phyloP scores from a whole-genome alignment of 2,329 filamentous ascomycete genomes.

The Magnaporthales sp. region DNA sequence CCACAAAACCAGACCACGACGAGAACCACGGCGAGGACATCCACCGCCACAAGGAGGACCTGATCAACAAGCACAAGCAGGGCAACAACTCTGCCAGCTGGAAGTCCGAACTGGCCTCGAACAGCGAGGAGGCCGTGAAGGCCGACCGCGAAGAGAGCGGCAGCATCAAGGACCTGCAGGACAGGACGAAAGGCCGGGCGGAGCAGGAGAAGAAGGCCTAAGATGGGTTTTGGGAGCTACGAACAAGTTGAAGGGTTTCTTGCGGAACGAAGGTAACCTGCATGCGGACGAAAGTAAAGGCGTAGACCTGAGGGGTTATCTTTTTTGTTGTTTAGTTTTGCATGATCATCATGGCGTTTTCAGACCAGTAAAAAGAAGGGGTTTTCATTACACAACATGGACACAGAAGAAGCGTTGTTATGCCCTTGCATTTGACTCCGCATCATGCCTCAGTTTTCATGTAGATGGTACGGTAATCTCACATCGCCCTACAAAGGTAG shows the following conservation, averaged over 20 bases:
- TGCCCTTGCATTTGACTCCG: neutral
- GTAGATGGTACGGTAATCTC: neutral
- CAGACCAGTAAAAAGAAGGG: neutral
- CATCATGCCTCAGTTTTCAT: neutral
- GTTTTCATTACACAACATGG: neutral
- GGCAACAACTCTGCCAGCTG: constrained; percentile 58
- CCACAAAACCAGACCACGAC: constrained; percentile 9
- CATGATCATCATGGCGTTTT: neutral
- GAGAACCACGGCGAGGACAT: constrained; percentile 26
- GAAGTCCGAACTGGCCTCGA: constrained; percentile 68
- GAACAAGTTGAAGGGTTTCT: neutral
- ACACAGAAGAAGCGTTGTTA: neutral
- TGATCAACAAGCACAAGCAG: constrained; percentile 56
- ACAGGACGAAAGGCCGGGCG: constrained; percentile 47
- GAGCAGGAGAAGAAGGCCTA: constrained; percentile 38
- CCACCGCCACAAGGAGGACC: constrained; percentile 53
- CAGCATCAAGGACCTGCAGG: constrained; percentile 37
- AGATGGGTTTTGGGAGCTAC: neutral
- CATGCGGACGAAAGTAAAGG: neutral
- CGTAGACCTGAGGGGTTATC: neutral
- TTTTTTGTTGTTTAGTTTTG: neutral
- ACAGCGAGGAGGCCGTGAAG: constrained; percentile 71
- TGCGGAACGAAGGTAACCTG: neutral
- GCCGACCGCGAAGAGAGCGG: constrained; percentile 43
- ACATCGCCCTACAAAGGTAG: no score